A percentile compares a stretch with the other conserved stretches of the same genome.
Evolutionary conservation across 257 asterid genomes (phyloP).

Genomic region (Przewalskia tangutica): DNA sequence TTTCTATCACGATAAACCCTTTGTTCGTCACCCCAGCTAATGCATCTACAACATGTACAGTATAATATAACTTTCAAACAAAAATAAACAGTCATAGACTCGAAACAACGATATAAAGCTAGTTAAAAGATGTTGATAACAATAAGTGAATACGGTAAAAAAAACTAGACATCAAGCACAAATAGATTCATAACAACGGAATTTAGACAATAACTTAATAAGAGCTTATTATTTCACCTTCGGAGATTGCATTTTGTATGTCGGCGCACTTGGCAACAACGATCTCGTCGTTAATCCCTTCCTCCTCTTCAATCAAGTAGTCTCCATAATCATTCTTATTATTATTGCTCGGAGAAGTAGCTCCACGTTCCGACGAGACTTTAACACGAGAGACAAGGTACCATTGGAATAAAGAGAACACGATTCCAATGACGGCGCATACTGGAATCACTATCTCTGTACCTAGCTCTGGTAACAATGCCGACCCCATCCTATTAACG

Average conservation of each 20-base stretch:
- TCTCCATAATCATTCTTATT: constrained; percentile 54
- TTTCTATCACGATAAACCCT: constrained; percentile 13
- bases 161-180: neutral
- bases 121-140: neutral
- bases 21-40: neutral
- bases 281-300: constrained; percentile 54
- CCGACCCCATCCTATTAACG: constrained; percentile 29
- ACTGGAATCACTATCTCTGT: constrained; percentile 64
- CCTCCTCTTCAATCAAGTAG: constrained; percentile 85
- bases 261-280: constrained; percentile 80
- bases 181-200: neutral
- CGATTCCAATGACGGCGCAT: constrained; percentile 61
- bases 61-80: neutral
- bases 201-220: neutral
- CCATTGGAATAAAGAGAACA: constrained; percentile 72
- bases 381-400: constrained; percentile 59
- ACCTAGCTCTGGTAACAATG: constrained; percentile 61
- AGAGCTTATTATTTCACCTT: constrained; percentile 36
- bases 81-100: neutral
- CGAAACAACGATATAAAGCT: neutral
- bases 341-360: constrained; percentile 17
- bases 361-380: constrained; percentile 29
- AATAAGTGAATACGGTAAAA: neutral
- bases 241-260: constrained; percentile 76
- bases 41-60: neutral